Base-by-base conservation (phyloP, 208 protist species). In the Phytomonas sp. region DNA sequence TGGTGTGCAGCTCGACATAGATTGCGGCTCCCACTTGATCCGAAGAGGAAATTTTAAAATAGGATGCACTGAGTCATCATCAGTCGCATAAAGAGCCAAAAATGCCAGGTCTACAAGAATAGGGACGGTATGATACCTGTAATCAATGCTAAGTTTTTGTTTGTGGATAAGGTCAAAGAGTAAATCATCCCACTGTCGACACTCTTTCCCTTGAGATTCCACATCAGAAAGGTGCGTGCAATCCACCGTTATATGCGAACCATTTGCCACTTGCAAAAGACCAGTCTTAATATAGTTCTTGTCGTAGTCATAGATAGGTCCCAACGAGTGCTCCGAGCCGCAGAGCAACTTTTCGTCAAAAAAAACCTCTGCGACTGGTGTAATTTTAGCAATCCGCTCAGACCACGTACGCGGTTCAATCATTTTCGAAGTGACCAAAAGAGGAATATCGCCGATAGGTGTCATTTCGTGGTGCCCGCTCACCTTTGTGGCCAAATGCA, bases 231-330 rank as follows among this genome's bases (percentile, higher is more conserved):
- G 66, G 0, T 70, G 72, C 11, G 53, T 59, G 62, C 81, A 89
- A 76, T 95, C 85, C 5, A 95, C 53, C 28, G 86, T 92, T n/a
- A 95, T 61, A 66, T 95, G 84, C 13, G 83, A 83, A n/a, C 90
- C 90, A 73, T 93, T 89, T 4, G 81, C 87, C 6, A 95, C 73
- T 68, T 95, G 90, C 28, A 95, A 72, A 7, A 87, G 33, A 62
- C 90, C 90, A 0, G 81, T 80, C 3, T 74, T 76, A 3, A 95
- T 79, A 60, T 78, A 85, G 75, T 93, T 95, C 1, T 64, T 40
- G 23, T 73, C 69, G 51, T 70, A 73, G 68, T 91, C 80, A 61
- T 89, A 82, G 30, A 64, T 59, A 17, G 89, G 86, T 0, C 66
- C 70, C 15, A 90, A 71, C 32, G 74, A 76, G 26, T 70, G 33